These are phyloP conservation scores for Neurospora terricola DNA, from an alignment of 495 filamentous ascomycete genomes.

Conservation along the genomic window DNA sequence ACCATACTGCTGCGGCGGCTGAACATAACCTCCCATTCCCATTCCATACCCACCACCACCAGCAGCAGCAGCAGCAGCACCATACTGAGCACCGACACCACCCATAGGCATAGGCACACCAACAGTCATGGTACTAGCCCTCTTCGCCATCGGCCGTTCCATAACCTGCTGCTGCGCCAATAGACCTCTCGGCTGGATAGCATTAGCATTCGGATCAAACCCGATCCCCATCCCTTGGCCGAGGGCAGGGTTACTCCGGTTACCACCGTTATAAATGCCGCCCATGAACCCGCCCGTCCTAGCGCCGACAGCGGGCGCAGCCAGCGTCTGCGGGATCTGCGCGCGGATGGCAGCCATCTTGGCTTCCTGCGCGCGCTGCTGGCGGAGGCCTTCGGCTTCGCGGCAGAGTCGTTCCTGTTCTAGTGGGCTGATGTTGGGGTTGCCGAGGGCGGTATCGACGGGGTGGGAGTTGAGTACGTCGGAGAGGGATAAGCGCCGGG, in stretches of 20 bases:
- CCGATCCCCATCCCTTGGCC: background rate
- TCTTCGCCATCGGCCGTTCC: background rate
- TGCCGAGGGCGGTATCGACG: slow-evolving; percentile 20
- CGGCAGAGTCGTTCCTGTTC: slow-evolving; percentile 24
- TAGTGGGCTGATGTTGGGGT: slow-evolving; percentile 18
- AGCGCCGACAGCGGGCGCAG: slow-evolving; percentile 15
- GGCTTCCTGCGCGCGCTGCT: slow-evolving; percentile 22
- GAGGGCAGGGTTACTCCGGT: background rate
- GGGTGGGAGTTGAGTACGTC: slow-evolving; percentile 49
- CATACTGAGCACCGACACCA: background rate
- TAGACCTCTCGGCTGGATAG: background rate
- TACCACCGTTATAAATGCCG: slow-evolving; percentile 14
- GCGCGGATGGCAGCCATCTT: slow-evolving; percentile 31
- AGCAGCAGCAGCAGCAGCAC: too few species aligned
- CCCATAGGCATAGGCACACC: background rate
- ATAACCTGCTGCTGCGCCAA: background rate
- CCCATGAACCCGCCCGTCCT: slow-evolving; percentile 37
- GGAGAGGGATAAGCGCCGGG: slow-evolving; percentile 53
- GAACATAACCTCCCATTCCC: background rate
- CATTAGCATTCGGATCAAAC: background rate
- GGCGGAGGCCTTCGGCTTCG: slow-evolving; percentile 26
- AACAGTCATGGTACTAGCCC: background rate
- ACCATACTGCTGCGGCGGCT: too few species aligned
- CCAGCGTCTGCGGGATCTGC: slow-evolving; percentile 30
- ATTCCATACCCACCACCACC: background rate